A percentile compares a stretch with the other conserved stretches of the same genome.
Conservation (phyloP, 352 stramenopile genomes). For the Phytopythium helicoides region DNA sequence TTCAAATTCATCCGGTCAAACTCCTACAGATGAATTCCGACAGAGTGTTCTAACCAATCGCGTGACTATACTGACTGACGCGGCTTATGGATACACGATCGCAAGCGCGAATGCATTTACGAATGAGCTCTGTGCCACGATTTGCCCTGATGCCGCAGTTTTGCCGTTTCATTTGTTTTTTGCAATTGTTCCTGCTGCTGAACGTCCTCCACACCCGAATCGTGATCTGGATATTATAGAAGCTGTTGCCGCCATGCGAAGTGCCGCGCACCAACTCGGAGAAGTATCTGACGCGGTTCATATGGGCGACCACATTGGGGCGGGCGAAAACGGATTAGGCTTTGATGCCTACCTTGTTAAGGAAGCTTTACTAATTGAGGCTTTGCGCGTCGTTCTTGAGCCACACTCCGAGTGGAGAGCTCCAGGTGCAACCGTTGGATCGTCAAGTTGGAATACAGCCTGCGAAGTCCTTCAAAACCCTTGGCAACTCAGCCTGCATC, state of each 20-base stretch:
- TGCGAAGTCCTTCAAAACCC: conserved; percentile 40
- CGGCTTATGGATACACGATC: conserved; percentile 28
- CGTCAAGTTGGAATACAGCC: conserved; percentile 50
- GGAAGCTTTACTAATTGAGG: conserved; percentile 59
- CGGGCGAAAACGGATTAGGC: conserved; percentile 14
- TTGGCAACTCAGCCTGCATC: conserved; percentile 14
- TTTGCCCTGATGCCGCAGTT: conserved; percentile 22
- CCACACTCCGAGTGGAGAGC: conserved; percentile 32
- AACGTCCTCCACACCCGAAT: neutral
- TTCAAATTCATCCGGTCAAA: conserved; percentile 1
- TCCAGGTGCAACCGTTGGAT: conserved; percentile 47
- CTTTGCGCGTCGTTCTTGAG: conserved; percentile 36
- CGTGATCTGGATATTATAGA: conserved; percentile 26
- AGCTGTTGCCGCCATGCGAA: conserved; percentile 16
- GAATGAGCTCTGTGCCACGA: conserved; percentile 20
- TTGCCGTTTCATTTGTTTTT: conserved; percentile 26
- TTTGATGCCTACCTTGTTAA: conserved; percentile 63
- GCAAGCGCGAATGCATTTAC: conserved; percentile 26
- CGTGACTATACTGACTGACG: conserved; percentile 26
- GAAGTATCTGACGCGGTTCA: conserved; percentile 9
- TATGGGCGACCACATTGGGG: conserved; percentile 7
- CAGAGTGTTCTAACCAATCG: conserved; percentile 11
- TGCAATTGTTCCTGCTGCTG: conserved; percentile 1
- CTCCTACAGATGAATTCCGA: conserved; percentile 5
- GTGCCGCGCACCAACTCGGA: conserved; percentile 14